A percentile compares a stretch with the other conserved stretches of the same genome.
Evolutionary conservation across 768 basidiomycete genomes (phyloP).

Genomic region (Lactarius psammicola): DNA sequence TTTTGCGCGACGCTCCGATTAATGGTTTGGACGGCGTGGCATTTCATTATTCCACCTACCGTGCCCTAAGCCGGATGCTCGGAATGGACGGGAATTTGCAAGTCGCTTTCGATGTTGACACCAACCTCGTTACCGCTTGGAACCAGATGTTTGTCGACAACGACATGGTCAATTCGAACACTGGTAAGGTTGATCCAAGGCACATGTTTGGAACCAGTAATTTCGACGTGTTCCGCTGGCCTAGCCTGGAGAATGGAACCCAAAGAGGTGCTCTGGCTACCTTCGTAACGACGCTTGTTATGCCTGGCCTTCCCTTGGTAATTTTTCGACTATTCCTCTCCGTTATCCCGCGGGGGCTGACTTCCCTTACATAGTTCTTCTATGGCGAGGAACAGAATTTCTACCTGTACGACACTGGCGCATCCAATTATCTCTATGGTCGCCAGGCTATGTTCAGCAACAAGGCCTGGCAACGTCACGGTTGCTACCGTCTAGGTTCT

Average conservation of each 20-base stretch:
- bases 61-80: conserved; percentile 78
- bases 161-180: conserved; percentile 76
- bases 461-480: conserved; percentile 89
- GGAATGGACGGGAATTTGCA: conserved; percentile 96
- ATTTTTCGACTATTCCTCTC: conserved; percentile 30
- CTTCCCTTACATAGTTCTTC: conserved; percentile 50
- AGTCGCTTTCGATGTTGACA: conserved; percentile 81
- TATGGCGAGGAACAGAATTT: conserved; percentile 94
- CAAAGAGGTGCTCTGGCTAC: conserved; percentile 71
- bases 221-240: conserved; percentile 95
- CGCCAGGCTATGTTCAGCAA: conserved; percentile 89
- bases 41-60: conserved; percentile 95
- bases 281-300: conserved; percentile 74
- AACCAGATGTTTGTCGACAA: conserved; percentile 88
- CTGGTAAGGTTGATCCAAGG: conserved; percentile 67
- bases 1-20: conserved; percentile 63
- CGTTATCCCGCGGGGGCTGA: conserved; percentile 20
- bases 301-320: conserved; percentile 86
- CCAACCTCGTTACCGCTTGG: conserved; percentile 88
- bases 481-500: conserved; percentile 88
- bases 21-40: conserved; percentile 76
- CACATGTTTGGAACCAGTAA: conserved; percentile 94
- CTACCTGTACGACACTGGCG: conserved; percentile 85
- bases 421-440: conserved; percentile 88
- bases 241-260: conserved; percentile 80